Base-by-base conservation (phyloP, 2,329 filamentous ascomycete species). In the Exutisphaerella laricina region DNA sequence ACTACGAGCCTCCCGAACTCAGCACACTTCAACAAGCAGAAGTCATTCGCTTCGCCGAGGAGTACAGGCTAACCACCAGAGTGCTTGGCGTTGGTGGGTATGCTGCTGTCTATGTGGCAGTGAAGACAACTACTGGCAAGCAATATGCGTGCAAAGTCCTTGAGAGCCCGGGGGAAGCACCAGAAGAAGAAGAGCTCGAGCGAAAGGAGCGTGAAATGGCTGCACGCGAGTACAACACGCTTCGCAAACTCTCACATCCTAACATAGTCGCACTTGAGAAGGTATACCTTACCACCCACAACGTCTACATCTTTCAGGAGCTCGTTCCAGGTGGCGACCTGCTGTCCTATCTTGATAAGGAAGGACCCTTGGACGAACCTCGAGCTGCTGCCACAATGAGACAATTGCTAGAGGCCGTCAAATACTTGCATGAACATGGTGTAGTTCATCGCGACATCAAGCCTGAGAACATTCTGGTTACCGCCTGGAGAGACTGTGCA, bases 131-230 rank as follows among this genome's bases (percentile, higher is more conserved):
- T 5, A 76, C 73, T 0, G 68, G 71, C 26, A 71, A 70, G 42
- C 84, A 87, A 54, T 51, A 85, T 14, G 82, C 81, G 8, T 88
- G 84, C 67, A 87, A 88, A 55, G 63, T 85, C 6, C 67, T 85
- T 39, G 67, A 76, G 40, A 55, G 83, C 2, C 65, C 67, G 22
- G 51, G 22, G n/a, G 12, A 34, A 34, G 16, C 25, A 17, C 31
- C 20, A 21, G 37, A 30, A 12, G 21, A 39, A 13, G 30, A 35
- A 35, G 33, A 17, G 4, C 33, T 6, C 23, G 12, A 35, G 9
- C 33, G 20, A 13, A 25, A 32, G 9, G 43, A 50, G 28, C 43
- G 23, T 23, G 41, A 46, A 6, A 32, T 28, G 9, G 32, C 46
- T 22, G 36, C 49, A 31, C 59, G 68, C 16, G 70, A 74, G 46